These are phyloP conservation scores for Pulicaria dysenterica DNA, from an alignment of 129 eudicot genomes.

Conservation along the genomic window DNA sequence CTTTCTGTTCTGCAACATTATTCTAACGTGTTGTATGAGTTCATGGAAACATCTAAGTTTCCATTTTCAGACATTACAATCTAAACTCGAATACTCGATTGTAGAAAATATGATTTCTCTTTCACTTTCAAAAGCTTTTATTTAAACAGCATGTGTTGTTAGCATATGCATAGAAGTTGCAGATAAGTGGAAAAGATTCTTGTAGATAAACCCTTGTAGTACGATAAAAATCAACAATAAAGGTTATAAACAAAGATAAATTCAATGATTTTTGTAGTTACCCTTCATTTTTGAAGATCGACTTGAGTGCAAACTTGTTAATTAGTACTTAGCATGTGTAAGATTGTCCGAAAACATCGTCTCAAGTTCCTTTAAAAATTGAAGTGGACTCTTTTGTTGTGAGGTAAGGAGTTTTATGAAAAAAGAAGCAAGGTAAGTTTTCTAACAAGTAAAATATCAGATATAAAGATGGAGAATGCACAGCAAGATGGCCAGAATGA, in stretches of 20 bases:
- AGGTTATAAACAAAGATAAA: background rate
- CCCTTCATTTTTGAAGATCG: background rate
- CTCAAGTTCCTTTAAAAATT: background rate
- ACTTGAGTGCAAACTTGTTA: background rate
- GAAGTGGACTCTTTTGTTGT: background rate
- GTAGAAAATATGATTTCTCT: background rate
- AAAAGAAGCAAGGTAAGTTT: slow-evolving; percentile 6
- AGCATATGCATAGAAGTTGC: slow-evolving; percentile 5
- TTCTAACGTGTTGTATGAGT: background rate
- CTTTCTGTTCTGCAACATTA: background rate
- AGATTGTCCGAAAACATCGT: slow-evolving; percentile 4
- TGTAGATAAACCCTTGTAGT: background rate
- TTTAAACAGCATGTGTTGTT: background rate
- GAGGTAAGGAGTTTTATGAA: background rate
- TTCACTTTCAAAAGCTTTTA: background rate
- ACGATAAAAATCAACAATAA: background rate
- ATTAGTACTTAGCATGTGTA: slow-evolving; percentile 13
- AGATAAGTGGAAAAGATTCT: background rate
- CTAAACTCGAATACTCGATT: background rate
- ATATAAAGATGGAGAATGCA: slow-evolving; percentile 37
- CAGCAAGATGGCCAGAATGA: slow-evolving; percentile 37
- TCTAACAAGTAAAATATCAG: slow-evolving; percentile 28
- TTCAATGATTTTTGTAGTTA: background rate
- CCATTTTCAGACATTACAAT: background rate
- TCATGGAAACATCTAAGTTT: slow-evolving; percentile 1